A percentile compares a stretch with the other conserved stretches of the same genome.
These are phyloP conservation scores for Exophiala alcalophila DNA, from an alignment of 2,329 filamentous ascomycete genomes.

Conservation along the genomic window DNA sequence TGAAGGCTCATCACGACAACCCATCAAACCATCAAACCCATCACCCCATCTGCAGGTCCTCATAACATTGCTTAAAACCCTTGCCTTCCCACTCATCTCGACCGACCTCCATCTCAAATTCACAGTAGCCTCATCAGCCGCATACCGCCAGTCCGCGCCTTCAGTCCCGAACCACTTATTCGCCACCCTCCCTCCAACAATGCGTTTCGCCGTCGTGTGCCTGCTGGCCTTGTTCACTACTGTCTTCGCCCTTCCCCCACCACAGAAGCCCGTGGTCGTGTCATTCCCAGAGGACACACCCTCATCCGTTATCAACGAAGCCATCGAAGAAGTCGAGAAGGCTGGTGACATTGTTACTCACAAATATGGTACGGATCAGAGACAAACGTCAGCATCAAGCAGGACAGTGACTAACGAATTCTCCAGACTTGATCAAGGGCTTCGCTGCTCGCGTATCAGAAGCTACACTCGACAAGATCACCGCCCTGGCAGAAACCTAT, in stretches of 20 bases:
- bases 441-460: conserved; percentile 73
- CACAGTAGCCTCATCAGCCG: background rate
- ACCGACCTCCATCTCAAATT: too few relatives aligned
- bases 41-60: too few relatives aligned
- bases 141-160: too few relatives aligned
- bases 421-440: conserved; percentile 55
- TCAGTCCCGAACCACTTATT: too few relatives aligned
- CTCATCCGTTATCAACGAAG: conserved; percentile 63
- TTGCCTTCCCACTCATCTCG: too few relatives aligned
- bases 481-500: conserved; percentile 59
- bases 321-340: conserved; percentile 66
- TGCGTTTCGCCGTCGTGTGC: conserved; percentile 63
- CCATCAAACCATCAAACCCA: too few relatives aligned
- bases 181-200: conserved; percentile 40
- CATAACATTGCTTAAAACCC: background rate
- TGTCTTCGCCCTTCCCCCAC: conserved; percentile 33
- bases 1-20: too few relatives aligned
- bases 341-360: conserved; percentile 77
- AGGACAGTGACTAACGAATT: conserved; percentile 39
- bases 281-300: conserved; percentile 71
- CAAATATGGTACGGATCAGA: conserved; percentile 64
- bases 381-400: background rate
- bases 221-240: conserved; percentile 62
- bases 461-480: conserved; percentile 65
- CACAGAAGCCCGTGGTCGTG: conserved; percentile 71